These are phyloP conservation scores for Tricholoma saponaceum DNA, from an alignment of 768 basidiomycete genomes.

Conservation along the genomic window DNA sequence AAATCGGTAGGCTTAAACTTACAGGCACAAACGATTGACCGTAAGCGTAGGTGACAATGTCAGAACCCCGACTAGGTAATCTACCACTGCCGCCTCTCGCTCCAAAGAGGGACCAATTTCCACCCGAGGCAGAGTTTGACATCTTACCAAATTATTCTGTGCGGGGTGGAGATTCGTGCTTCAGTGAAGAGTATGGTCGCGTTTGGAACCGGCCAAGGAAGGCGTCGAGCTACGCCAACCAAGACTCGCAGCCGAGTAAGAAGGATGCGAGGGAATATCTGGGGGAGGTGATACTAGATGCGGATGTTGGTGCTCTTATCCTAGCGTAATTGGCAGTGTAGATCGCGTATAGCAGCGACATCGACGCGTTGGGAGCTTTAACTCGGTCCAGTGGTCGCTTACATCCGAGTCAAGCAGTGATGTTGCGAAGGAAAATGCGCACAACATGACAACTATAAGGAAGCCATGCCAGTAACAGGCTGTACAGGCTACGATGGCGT, in stretches of 20 bases:
- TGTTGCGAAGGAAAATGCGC: conserved; percentile 19
- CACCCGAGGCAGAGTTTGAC: conserved; percentile 31
- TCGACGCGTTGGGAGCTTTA: conserved; percentile 3
- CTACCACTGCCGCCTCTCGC: conserved; percentile 27
- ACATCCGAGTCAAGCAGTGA: conserved; percentile 15
- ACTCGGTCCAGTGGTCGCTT: conserved; percentile 12
- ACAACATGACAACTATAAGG: conserved; percentile 18
- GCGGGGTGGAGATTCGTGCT: conserved; percentile 24
- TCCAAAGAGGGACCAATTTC: conserved; percentile 26
- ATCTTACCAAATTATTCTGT: conserved; percentile 30
- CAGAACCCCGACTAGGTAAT: conserved; percentile 33
- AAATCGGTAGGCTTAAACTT: conserved; percentile 18
- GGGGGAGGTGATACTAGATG: conserved; percentile 35
- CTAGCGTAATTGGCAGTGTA: too few species aligned
- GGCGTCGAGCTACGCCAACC: conserved; percentile 28
- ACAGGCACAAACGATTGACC: conserved; percentile 32
- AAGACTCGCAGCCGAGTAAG: conserved; percentile 23
- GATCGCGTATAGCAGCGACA: conserved; percentile 13
- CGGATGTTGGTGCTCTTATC: too few species aligned
- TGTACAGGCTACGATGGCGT: conserved; percentile 22
- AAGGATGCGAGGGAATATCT: conserved; percentile 16
- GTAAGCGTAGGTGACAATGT: conserved; percentile 28
- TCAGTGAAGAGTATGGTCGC: conserved; percentile 33
- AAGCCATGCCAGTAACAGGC: conserved; percentile 24
- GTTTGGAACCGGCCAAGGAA: conserved; percentile 28